A percentile compares a stretch with the other conserved stretches of the same genome.
Evolutionary conservation across 495 filamentous ascomycete species (phyloP).

Genomic region (Friedmanniomyces simplex): DNA sequence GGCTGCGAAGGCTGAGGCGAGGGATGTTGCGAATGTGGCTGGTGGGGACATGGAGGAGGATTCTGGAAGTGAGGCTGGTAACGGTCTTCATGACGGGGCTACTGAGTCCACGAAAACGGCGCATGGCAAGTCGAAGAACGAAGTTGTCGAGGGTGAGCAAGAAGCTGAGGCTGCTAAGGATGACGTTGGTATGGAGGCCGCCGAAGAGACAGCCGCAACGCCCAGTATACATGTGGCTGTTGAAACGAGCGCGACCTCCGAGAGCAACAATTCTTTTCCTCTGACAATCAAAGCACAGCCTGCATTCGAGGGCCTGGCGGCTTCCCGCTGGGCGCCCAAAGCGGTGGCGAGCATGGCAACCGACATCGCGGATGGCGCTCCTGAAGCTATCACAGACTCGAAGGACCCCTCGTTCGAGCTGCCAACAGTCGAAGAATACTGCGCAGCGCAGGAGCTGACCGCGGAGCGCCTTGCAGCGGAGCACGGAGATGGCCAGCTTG

Average conservation of each 20-base stretch:
- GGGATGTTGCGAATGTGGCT: background rate
- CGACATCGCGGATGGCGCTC: background rate
- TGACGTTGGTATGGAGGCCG: background rate
- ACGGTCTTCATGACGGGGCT: background rate
- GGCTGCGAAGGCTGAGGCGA: background rate
- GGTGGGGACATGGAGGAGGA: background rate
- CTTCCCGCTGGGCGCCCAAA: conserved; percentile 1
- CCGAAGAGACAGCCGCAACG: no score
- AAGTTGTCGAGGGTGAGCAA: background rate
- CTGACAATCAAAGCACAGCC: background rate
- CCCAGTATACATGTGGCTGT: no score
- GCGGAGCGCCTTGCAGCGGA: background rate
- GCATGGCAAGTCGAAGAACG: background rate
- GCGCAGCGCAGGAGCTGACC: background rate
- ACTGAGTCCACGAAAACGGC: background rate
- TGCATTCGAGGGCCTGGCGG: background rate
- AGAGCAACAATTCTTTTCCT: background rate
- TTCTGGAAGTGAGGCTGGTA: background rate
- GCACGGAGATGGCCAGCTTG: no score
- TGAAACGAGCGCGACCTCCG: no score
- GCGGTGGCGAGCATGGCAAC: background rate
- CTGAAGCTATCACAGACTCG: background rate
- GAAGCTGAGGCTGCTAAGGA: background rate
- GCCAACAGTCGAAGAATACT: background rate
- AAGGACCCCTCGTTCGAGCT: no score